Evolutionary conservation across 805 yeast species (phyloP).

Genomic region (Metschnikowia lachancei): DNA sequence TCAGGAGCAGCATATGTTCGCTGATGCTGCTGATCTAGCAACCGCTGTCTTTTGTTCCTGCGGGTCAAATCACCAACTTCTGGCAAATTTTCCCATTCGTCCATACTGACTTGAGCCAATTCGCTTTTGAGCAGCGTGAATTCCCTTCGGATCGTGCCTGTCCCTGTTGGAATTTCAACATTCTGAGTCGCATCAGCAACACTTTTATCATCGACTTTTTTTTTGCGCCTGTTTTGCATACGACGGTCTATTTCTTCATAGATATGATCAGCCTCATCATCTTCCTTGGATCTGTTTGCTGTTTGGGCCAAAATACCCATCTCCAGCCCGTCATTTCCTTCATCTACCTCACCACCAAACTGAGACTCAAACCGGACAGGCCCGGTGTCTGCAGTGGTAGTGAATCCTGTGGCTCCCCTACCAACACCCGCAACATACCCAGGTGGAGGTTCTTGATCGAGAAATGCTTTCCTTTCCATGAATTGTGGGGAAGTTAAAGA

Average conservation of each 20-base stretch:
- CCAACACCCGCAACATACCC: slow-evolving; percentile 93
- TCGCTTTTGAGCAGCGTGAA: slow-evolving; percentile 69
- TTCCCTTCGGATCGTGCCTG: slow-evolving; percentile 37
- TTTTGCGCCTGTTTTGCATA: slow-evolving; percentile 26
- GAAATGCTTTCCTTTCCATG: slow-evolving; percentile 40
- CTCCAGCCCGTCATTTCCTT: slow-evolving; percentile 31
- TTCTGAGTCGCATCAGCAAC: slow-evolving; percentile 2
- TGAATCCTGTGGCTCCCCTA: slow-evolving; percentile 92
- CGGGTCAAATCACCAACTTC: slow-evolving; percentile 87
- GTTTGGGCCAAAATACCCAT: slow-evolving; percentile 30
- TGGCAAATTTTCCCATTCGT: slow-evolving; percentile 80
- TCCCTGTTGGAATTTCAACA: slow-evolving; percentile 17
- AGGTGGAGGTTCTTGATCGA: slow-evolving; percentile 82
- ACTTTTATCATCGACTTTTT: slow-evolving; percentile 11
- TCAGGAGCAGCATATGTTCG: slow-evolving; percentile 86
- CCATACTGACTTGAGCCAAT: slow-evolving; percentile 55
- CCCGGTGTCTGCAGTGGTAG: slow-evolving; percentile 78
- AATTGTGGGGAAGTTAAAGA: slow-evolving; percentile 2
- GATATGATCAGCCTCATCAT: slow-evolving; percentile 73
- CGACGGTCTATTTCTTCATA: slow-evolving; percentile 67
- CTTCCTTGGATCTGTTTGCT: slow-evolving; percentile 46
- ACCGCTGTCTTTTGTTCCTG: slow-evolving; percentile 68
- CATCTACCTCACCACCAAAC: slow-evolving; percentile 23
- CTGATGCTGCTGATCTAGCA: slow-evolving; percentile 58
- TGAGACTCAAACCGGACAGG: slow-evolving; percentile 20